Evolutionary conservation across 352 stramenopile species (phyloP).

Genomic region (Phytopythium mirpurense): DNA sequence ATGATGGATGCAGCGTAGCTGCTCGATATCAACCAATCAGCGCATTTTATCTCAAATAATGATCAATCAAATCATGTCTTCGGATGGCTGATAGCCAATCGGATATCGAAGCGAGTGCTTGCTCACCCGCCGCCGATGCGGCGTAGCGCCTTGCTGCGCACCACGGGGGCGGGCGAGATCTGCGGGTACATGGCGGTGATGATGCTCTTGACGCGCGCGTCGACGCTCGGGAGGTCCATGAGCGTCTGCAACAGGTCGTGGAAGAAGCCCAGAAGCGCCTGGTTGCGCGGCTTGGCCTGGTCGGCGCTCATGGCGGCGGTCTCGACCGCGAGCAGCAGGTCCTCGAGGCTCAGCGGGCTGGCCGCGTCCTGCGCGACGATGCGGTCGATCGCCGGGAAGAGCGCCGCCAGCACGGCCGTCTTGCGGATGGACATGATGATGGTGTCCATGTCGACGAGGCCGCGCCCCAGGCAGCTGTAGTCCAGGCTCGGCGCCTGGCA

Average conservation of each 20-base stretch:
- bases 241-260: constrained; percentile 22
- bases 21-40: neutral
- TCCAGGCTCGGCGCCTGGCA: constrained; percentile 39
- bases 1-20: constrained; percentile 6
- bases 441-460: constrained; percentile 43
- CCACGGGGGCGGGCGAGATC: constrained; percentile 16
- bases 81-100: constrained; percentile 10
- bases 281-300: constrained; percentile 14
- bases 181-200: constrained; percentile 25
- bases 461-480: constrained; percentile 50
- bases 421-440: constrained; percentile 28
- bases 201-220: constrained; percentile 31
- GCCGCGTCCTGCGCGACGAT: constrained; percentile 49
- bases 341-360: constrained; percentile 32
- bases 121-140: neutral
- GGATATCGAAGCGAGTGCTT: no score
- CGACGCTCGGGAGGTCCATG: constrained; percentile 21
- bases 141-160: constrained; percentile 5
- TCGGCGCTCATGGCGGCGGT: constrained; percentile 18
- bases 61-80: no score
- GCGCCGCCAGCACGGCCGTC: constrained; percentile 25
- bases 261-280: constrained; percentile 28
- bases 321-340: constrained; percentile 32
- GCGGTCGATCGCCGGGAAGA: constrained; percentile 44
- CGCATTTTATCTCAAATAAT: neutral